Percentiles rank a stretch among this genome's conserved stretches.
These are phyloP conservation scores for Flueggea neowawraea DNA, from an alignment of 441 rosid genomes.

Conservation along the genomic window DNA sequence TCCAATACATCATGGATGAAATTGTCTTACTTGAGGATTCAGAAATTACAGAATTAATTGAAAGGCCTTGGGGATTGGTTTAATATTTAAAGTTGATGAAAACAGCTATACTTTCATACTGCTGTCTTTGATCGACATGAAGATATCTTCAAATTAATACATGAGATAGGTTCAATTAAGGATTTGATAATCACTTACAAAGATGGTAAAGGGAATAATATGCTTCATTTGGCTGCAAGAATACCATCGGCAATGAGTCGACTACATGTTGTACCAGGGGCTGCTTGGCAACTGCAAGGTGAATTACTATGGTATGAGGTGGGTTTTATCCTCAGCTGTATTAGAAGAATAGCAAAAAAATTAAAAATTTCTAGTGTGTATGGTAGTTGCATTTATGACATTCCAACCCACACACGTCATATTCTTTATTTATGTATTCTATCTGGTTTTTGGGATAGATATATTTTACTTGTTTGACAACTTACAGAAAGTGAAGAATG, in stretches of 20 bases:
- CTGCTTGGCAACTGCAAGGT: slow-evolving; percentile 38
- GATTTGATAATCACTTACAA: slow-evolving; percentile 21
- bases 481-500: neutral
- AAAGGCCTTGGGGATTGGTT: slow-evolving; percentile 3
- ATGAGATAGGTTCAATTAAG: slow-evolving; percentile 19
- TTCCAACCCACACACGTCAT: too few relatives aligned
- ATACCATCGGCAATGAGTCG: slow-evolving; percentile 17
- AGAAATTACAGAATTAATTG: slow-evolving; percentile 11
- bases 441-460: too few relatives aligned
- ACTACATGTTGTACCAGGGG: slow-evolving; percentile 27
- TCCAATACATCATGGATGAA: neutral
- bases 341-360: too few relatives aligned
- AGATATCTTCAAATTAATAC: slow-evolving; percentile 25
- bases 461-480: too few relatives aligned
- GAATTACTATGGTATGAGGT: slow-evolving; percentile 36
- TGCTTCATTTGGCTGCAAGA: slow-evolving; percentile 31
- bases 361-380: too few relatives aligned
- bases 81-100: slow-evolving; percentile 24
- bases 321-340: too few relatives aligned
- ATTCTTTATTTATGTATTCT: too few relatives aligned
- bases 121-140: slow-evolving; percentile 32
- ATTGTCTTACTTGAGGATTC: slow-evolving; percentile 14
- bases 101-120: slow-evolving; percentile 21
- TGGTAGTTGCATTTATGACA: too few relatives aligned
- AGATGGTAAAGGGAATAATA: slow-evolving; percentile 16